phyloP scores from a whole-genome alignment of 257 asterid genomes.

The Scutellaria baicalensis region DNA sequence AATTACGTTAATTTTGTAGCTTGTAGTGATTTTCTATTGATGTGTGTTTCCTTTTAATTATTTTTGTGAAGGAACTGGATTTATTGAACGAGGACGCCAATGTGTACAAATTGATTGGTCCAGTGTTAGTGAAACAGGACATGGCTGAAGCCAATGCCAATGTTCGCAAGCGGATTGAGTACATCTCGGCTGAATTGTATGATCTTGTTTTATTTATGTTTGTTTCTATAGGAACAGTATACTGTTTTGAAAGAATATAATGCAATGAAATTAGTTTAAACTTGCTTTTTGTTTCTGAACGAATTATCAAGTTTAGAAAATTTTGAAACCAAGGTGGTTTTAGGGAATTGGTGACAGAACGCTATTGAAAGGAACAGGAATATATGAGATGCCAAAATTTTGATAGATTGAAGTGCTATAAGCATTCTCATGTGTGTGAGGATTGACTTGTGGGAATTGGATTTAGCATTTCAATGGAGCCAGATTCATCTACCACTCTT shows the following conservation, averaged over 20 bases:
- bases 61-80: constrained; percentile 65
- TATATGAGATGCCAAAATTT: not conserved
- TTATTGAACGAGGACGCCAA: constrained; percentile 83
- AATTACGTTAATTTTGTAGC: not conserved
- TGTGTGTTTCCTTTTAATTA: not conserved
- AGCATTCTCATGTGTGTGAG: not conserved
- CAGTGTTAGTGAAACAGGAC: constrained; percentile 94
- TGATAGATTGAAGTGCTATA: not conserved
- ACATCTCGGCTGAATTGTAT: constrained; percentile 91
- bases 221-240: not conserved
- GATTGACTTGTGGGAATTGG: not conserved
- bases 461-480: not conserved
- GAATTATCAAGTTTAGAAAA: not conserved
- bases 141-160: constrained; percentile 96
- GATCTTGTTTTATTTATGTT: constrained; percentile 8
- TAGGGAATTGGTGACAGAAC: not conserved
- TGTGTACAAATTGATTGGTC: constrained; percentile 92
- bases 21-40: not conserved
- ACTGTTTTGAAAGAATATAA: not conserved
- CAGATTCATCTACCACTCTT: not conserved
- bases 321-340: not conserved
- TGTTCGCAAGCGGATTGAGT: constrained; percentile 89
- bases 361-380: not conserved
- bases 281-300: not conserved
- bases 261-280: not conserved